Conservation (phyloP, 192 early-diverging fungal species). For the Podila clonocystis region DNA sequence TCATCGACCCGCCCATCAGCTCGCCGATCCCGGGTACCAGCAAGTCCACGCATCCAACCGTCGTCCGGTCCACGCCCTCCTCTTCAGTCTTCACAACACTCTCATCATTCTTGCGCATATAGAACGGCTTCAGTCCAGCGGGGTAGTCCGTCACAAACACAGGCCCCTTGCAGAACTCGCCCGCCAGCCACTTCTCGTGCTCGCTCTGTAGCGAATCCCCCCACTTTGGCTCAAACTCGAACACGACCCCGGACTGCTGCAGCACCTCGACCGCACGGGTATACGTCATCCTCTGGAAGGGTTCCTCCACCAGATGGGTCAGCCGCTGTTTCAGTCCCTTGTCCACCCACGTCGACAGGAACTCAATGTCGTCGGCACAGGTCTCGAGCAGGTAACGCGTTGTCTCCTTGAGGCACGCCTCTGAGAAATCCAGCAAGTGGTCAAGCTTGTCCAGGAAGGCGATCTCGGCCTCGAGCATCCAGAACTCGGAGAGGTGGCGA, state of each 20-base stretch:
- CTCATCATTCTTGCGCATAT: slow-evolving; percentile 74
- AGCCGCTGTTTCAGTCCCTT: slow-evolving; percentile 53
- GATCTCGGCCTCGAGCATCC: slow-evolving; percentile 94
- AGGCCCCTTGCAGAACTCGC: slow-evolving; percentile 69
- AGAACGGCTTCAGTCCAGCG: slow-evolving; percentile 82
- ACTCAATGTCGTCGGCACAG: slow-evolving; percentile 63
- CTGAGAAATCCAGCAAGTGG: slow-evolving; percentile 74
- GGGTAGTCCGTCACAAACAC: slow-evolving; percentile 96
- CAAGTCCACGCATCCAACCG: slow-evolving; percentile 86
- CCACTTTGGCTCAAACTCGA: slow-evolving; percentile 76
- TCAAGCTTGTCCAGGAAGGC: slow-evolving; percentile 73
- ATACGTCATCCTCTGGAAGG: slow-evolving; percentile 81
- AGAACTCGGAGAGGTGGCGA: slow-evolving; percentile 91
- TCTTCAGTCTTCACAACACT: background rate
- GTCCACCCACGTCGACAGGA: slow-evolving; percentile 70
- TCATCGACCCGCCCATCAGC: slow-evolving; percentile 83
- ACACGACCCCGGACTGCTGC: slow-evolving; percentile 59
- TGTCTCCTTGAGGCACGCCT: slow-evolving; percentile 67
- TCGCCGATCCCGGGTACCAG: slow-evolving; percentile 88
- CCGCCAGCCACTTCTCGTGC: slow-evolving; percentile 87
- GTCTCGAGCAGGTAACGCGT: slow-evolving; percentile 66
- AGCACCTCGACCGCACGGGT: slow-evolving; percentile 81
- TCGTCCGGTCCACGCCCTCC: slow-evolving; percentile 53
- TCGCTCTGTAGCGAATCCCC: slow-evolving; percentile 81
- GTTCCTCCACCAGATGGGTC: slow-evolving; percentile 50